Evolutionary conservation across 371 early-diverging fungal genomes (phyloP).

Genomic region (Apophysomyces variabilis): DNA sequence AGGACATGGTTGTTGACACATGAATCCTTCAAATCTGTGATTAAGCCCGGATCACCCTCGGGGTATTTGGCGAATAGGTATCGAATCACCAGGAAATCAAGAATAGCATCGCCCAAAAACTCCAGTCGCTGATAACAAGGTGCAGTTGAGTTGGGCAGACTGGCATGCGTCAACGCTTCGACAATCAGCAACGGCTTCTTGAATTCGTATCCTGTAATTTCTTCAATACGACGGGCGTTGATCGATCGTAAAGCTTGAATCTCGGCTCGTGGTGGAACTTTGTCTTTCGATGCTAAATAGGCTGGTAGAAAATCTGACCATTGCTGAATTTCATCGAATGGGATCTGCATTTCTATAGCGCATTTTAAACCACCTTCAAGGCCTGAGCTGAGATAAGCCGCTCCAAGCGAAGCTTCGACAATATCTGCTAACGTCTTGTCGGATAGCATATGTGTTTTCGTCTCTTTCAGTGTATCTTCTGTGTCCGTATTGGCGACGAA

Average conservation of each 20-base stretch:
- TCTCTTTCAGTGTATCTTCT: conserved; percentile 34
- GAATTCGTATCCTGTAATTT: conserved; percentile 73
- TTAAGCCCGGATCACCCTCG: conserved; percentile 66
- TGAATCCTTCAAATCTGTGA: conserved; percentile 80
- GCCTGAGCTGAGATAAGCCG: conserved; percentile 70
- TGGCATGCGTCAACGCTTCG: conserved; percentile 91
- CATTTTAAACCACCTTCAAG: conserved; percentile 63
- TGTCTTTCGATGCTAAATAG: conserved; percentile 31
- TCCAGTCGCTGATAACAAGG: conserved; percentile 92
- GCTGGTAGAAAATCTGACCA: conserved; percentile 58
- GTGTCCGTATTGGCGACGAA: conserved; percentile 46
- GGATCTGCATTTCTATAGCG: conserved; percentile 61
- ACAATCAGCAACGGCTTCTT: conserved; percentile 61
- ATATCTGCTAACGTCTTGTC: conserved; percentile 91
- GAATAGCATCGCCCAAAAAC: conserved; percentile 93
- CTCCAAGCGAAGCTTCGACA: conserved; percentile 90
- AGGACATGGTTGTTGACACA: conserved; percentile 90
- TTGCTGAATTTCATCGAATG: conserved; percentile 55
- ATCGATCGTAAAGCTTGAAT: conserved; percentile 27
- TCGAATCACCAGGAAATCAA: conserved; percentile 81
- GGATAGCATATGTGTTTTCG: conserved; percentile 57
- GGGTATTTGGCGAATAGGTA: conserved; percentile 70
- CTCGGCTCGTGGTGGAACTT: conserved; percentile 38
- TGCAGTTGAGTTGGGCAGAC: conserved; percentile 58
- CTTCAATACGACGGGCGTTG: conserved; percentile 47